Conservation (phyloP, 1,284 basidiomycete genomes). For the Fomitopsis schrenkii region DNA sequence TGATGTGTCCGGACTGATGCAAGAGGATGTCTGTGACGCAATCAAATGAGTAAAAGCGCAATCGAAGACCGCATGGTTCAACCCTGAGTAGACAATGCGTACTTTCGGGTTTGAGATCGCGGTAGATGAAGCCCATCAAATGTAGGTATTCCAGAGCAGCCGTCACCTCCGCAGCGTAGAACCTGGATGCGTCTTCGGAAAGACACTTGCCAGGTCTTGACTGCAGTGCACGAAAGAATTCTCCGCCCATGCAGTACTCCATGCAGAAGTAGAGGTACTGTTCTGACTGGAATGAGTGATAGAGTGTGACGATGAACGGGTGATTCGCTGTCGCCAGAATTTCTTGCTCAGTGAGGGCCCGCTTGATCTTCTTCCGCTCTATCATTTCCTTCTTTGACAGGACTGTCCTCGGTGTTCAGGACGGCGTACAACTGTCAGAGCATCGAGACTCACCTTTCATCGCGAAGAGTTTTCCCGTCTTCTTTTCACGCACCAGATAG, state of each 20-base stretch:
- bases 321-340: conserved; percentile 96
- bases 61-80: background rate
- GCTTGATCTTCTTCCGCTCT: conserved; percentile 96
- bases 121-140: conserved; percentile 99
- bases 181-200: conserved; percentile 91
- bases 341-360: conserved; percentile 94
- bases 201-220: conserved; percentile 95
- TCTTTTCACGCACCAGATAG: conserved; percentile 95
- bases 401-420: conserved; percentile 44
- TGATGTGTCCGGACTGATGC: conserved; percentile 98
- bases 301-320: conserved; percentile 95
- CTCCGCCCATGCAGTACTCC: conserved; percentile 99
- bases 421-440: conserved; percentile 1
- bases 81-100: conserved; percentile 32
- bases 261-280: conserved; percentile 97
- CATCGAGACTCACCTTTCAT: conserved; percentile 79
- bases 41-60: background rate
- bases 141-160: conserved; percentile 98
- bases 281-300: conserved; percentile 98
- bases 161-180: conserved; percentile 98
- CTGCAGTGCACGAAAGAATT: conserved; percentile 97
- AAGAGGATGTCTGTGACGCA: conserved; percentile 83
- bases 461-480: conserved; percentile 87
- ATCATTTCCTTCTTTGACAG: conserved; percentile 98
- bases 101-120: conserved; percentile 99